phyloP scores from a whole-genome alignment of 495 filamentous ascomycete species.

The Penicillium atrosanguineum region DNA sequence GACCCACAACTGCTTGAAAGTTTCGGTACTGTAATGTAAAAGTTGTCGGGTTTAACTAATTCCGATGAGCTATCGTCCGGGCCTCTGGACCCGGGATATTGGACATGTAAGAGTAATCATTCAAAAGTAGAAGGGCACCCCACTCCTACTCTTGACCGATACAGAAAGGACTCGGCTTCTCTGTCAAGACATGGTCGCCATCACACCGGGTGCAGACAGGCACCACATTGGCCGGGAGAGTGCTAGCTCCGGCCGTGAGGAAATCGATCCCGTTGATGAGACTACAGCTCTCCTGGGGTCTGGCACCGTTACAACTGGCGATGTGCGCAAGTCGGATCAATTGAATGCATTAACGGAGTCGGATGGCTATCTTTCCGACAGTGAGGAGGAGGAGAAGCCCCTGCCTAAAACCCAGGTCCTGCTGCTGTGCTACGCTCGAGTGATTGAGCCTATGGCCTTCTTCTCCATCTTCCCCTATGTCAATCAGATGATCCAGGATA shows the following conservation, averaged over 20 bases:
- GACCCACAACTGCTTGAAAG: no score
- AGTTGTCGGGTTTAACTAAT: not conserved
- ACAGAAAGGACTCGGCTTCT: not conserved
- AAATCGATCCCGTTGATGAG: slow-evolving; percentile 14
- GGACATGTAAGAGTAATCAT: not conserved
- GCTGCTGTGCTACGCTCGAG: slow-evolving; percentile 62
- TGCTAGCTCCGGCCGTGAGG: slow-evolving; percentile 2
- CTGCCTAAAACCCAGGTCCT: slow-evolving; percentile 59
- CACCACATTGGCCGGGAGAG: not conserved
- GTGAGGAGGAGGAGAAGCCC: slow-evolving; percentile 30
- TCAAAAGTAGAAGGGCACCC: not conserved
- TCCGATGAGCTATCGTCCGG: not conserved
- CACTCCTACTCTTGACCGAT: not conserved
- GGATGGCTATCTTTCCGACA: not conserved
- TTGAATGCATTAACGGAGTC: slow-evolving; percentile 1
- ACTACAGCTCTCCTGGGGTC: slow-evolving; percentile 20
- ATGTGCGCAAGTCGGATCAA: not conserved
- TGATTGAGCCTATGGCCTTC: slow-evolving; percentile 72
- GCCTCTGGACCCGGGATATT: not conserved
- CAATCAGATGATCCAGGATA: slow-evolving; percentile 64
- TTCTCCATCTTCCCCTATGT: slow-evolving; percentile 76
- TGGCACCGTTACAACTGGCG: not conserved
- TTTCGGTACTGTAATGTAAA: not conserved
- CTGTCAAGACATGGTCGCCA: slow-evolving; percentile 11
- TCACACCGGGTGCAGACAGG: not conserved